Base-by-base conservation (phyloP, 2,329 filamentous ascomycete genomes). In the Raffaelea ambrosiae region DNA sequence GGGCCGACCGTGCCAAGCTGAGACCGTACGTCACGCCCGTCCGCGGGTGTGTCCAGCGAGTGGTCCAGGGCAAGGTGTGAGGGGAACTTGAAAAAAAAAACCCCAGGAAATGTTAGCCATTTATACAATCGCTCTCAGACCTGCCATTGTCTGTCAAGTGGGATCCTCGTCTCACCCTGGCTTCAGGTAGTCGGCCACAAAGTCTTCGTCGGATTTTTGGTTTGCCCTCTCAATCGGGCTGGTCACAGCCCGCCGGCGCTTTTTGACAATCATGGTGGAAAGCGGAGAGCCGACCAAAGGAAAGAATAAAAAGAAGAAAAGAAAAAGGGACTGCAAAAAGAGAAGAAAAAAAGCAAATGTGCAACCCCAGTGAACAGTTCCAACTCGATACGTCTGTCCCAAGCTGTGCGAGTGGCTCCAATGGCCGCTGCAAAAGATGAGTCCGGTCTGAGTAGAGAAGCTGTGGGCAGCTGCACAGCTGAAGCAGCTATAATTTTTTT, bases 31-130 rank as follows among this genome's bases (percentile, higher is more conserved):
- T 47, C 7, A 54, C 53, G 5, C 60, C 57, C 0, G 68, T 73
- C 13, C 48, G 56, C 7, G 77, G 76, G 56, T 81, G 74, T 21
- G 59, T 68, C 79, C 78, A 84, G 38, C 55, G 23, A 1, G 57
- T 50, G 13, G 48, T 47, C 63, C 63, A 66, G 14, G 54, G 49
- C 3, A 42, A 36, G 2, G 44, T 5, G 1, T 38, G 45, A 3
- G 48, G 40, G 3, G 48, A 44, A 5, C 52, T 53, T 3, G 4
- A 38, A 38, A 9, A n/a, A 38, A 38, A 38, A n/a, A 9, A 38
- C 1, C 13, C 20, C n/a, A n/a, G n/a, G n/a, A n/a, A n/a, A n/a
- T n/a, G n/a, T 44, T 38, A 41, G 29, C n/a, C 29, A 40, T 29
- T n/a, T 14, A n/a, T n/a, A n/a, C n/a, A n/a, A n/a, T n/a, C n/a